Percentiles rank a stretch among this genome's conserved stretches.
Conservation (phyloP, 495 filamentous ascomycete species). For the Podospora appendiculata region DNA sequence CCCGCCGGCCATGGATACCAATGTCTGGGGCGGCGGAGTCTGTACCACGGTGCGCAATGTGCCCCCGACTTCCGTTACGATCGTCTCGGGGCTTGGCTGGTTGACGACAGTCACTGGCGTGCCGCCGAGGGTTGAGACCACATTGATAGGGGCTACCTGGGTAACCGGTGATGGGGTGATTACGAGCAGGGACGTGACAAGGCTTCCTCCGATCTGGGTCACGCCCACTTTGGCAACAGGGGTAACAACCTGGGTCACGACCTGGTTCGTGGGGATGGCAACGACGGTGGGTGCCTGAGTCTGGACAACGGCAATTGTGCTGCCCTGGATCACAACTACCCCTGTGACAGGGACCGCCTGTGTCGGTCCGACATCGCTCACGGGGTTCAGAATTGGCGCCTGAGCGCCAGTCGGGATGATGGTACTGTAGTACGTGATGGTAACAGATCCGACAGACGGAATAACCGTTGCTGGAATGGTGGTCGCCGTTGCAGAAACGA, state of each 20-base stretch:
- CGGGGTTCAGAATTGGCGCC: not conserved
- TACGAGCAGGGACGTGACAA: conserved; percentile 15
- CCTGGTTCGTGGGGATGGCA: conserved; percentile 5
- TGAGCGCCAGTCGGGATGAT: not conserved
- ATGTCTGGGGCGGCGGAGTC: conserved; percentile 13
- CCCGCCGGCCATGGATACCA: conserved; percentile 8
- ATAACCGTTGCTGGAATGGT: conserved; percentile 13
- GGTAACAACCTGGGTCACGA: conserved; percentile 11
- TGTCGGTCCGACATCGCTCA: too few relatives aligned
- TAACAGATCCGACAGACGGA: conserved; percentile 14
- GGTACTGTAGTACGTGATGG: conserved; percentile 21
- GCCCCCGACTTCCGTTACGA: conserved; percentile 6
- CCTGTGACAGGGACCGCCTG: conserved; percentile 5
- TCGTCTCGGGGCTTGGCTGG: conserved; percentile 8
- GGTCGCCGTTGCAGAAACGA: conserved; percentile 2
- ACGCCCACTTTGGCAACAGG: conserved; percentile 10
- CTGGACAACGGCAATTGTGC: conserved; percentile 6
- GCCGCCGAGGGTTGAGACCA: conserved; percentile 12
- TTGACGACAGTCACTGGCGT: conserved; percentile 12
- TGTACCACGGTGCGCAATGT: conserved; percentile 9
- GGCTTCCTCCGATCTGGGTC: conserved; percentile 7
- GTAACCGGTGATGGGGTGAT: conserved; percentile 11
- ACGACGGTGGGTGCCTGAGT: conserved; percentile 12
- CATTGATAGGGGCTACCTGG: not conserved
- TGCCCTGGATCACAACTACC: conserved; percentile 7